Evolutionary conservation across 495 filamentous ascomycete genomes (phyloP).

Genomic region (Darksidea phi): DNA sequence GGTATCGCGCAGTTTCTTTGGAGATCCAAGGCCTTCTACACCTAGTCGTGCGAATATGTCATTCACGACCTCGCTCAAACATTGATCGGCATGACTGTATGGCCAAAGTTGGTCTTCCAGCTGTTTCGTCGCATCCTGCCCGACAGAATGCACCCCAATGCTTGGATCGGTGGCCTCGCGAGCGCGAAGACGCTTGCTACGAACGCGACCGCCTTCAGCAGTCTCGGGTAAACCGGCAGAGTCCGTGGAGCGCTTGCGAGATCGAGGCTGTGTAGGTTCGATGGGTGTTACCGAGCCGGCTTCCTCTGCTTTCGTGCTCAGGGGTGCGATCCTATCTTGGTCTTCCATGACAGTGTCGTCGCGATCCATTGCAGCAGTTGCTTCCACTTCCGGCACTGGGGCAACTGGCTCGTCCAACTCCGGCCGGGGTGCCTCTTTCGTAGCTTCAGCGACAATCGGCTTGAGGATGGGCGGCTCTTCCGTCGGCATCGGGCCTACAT

Average conservation of each 20-base stretch:
- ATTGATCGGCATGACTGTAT: conserved; percentile 69
- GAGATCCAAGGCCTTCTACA: conserved; percentile 50
- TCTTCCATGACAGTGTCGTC: conserved; percentile 22
- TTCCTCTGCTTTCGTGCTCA: conserved; percentile 21
- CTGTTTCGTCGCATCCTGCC: conserved; percentile 66
- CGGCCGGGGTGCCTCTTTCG: background rate
- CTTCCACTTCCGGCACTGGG: background rate
- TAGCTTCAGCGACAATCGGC: background rate
- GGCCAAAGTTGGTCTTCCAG: conserved; percentile 70
- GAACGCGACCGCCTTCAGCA: conserved; percentile 60
- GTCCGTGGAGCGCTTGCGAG: conserved; percentile 65
- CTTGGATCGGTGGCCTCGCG: conserved; percentile 63
- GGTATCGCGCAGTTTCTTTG: conserved; percentile 27
- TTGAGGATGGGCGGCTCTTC: conserved; percentile 27
- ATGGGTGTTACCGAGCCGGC: conserved; percentile 10
- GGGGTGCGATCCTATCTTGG: conserved; percentile 3
- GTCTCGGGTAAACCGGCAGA: conserved; percentile 58
- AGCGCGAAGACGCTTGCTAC: conserved; percentile 80
- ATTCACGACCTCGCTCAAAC: conserved; percentile 68
- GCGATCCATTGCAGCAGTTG: background rate
- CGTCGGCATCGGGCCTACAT: conserved; percentile 21
- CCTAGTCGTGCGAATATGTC: conserved; percentile 67
- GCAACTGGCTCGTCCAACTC: background rate
- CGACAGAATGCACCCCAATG: conserved; percentile 51
- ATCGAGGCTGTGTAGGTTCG: conserved; percentile 28